Conservation (phyloP, 139 green algal species). For the Nannochloris sp. region DNA sequence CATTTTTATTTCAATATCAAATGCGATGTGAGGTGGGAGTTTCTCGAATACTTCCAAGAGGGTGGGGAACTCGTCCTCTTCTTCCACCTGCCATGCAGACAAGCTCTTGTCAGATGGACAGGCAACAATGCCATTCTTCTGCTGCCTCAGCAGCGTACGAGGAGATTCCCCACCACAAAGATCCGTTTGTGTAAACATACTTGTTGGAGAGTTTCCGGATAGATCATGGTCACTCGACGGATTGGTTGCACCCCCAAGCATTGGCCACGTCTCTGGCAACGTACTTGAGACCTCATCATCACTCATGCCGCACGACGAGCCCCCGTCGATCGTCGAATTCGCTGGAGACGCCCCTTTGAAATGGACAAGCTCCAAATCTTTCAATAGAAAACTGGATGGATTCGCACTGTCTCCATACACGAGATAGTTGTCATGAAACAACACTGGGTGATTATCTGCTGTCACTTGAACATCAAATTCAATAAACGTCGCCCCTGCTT, state of each 20-base stretch:
- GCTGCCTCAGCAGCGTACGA: conserved; percentile 18
- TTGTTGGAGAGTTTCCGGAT: not conserved
- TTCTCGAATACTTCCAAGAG: conserved; percentile 41
- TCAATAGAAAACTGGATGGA: conserved; percentile 29
- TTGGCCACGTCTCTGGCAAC: not conserved
- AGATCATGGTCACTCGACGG: conserved; percentile 4
- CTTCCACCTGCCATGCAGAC: conserved; percentile 9
- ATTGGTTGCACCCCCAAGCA: not conserved
- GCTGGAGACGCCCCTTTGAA: conserved; percentile 45
- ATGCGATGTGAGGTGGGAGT: conserved; percentile 48
- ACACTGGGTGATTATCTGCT: conserved; percentile 54
- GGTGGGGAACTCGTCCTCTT: conserved; percentile 66
- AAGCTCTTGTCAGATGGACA: conserved; percentile 14
- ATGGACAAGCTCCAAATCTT: conserved; percentile 50
- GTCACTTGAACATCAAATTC: conserved; percentile 84
- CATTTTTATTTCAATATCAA: conserved; percentile 89
- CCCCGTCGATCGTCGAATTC: conserved; percentile 3
- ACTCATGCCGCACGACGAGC: not conserved
- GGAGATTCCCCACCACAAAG: not conserved
- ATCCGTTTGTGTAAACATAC: not conserved
- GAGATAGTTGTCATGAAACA: conserved; percentile 78
- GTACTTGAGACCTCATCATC: conserved; percentile 10
- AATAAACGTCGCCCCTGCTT: conserved; percentile 60
- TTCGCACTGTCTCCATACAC: conserved; percentile 23
- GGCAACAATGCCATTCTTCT: conserved; percentile 8